Conservation (phyloP, 2,329 filamentous ascomycete genomes). For the Bipolaris victoriae region DNA sequence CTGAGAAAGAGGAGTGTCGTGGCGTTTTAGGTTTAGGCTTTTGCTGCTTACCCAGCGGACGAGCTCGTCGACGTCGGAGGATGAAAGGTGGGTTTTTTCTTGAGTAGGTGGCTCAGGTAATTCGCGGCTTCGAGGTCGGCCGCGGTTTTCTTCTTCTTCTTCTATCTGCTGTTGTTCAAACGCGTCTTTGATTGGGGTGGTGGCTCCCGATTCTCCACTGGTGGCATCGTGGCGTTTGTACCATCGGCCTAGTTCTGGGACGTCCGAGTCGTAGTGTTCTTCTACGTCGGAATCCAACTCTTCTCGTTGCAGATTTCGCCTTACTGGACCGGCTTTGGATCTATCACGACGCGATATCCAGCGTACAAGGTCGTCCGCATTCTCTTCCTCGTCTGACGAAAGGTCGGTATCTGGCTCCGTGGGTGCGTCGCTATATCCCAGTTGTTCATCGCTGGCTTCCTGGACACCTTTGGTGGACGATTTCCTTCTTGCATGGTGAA, state of each 20-base stretch:
- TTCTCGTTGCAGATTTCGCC: conserved; percentile 13
- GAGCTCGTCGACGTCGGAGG: conserved; percentile 36
- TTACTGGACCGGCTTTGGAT: conserved; percentile 29
- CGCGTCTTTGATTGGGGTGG: conserved; percentile 6
- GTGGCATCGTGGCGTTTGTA: conserved; percentile 29
- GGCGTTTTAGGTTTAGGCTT: conserved; percentile 18
- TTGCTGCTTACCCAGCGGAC: conserved; percentile 34
- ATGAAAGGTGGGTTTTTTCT: conserved; percentile 19
- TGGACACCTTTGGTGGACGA: conserved; percentile 10
- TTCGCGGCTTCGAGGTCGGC: conserved; percentile 20
- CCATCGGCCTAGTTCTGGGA: conserved; percentile 32
- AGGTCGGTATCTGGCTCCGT: conserved; percentile 40
- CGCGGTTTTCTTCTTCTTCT: conserved; percentile 13
- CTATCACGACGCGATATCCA: conserved; percentile 35
- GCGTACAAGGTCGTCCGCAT: conserved; percentile 32
- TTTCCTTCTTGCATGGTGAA: conserved; percentile 34
- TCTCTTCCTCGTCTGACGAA: conserved; percentile 26
- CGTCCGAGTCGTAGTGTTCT: conserved; percentile 29
- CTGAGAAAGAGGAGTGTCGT: conserved; percentile 3
- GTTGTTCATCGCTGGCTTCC: background rate
- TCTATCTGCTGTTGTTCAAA: background rate
- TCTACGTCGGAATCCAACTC: conserved; percentile 17
- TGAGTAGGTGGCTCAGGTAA: conserved; percentile 1
- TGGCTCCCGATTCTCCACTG: conserved; percentile 30
- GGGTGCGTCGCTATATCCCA: conserved; percentile 35